phyloP scores from a whole-genome alignment of 2,329 filamentous ascomycete genomes.

The Scolecobasidium constrictum region DNA sequence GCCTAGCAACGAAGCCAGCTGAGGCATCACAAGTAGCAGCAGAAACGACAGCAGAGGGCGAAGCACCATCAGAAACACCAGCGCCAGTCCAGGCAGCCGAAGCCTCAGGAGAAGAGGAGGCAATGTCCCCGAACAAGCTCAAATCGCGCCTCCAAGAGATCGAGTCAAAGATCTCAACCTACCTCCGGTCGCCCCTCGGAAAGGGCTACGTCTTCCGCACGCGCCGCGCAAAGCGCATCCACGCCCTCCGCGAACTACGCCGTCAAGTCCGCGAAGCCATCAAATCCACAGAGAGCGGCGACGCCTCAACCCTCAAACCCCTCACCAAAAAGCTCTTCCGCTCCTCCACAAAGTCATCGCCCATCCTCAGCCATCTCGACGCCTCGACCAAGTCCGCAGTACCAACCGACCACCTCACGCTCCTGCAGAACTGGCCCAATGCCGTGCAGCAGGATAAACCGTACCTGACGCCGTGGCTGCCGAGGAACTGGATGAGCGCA shows the following conservation, averaged over 20 bases:
- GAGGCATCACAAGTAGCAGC: neutral
- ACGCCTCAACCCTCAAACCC: neutral
- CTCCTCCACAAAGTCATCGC: neutral
- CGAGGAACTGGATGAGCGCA: slow-evolving; percentile 74
- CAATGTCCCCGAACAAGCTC: neutral
- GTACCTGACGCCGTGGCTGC: slow-evolving; percentile 82
- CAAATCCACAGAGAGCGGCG: neutral
- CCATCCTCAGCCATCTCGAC: neutral
- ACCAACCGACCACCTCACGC: neutral
- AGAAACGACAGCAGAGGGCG: neutral
- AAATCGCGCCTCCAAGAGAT: neutral
- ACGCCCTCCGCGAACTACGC: neutral
- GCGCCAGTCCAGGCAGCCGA: neutral
- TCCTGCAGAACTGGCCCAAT: slow-evolving; percentile 36
- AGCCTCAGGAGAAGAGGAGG: neutral
- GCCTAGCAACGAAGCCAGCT: neutral
- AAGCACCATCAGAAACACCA: neutral
- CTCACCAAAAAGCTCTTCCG: neutral
- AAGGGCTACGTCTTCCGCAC: neutral
- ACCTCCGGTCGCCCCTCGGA: neutral
- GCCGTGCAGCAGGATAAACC: slow-evolving; percentile 67
- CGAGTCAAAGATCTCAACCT: neutral
- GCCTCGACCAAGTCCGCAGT: neutral
- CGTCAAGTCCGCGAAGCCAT: neutral
- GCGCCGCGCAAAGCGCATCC: neutral